phyloP scores from a whole-genome alignment of 805 yeast genomes.

The Tetrapisispora pingtungensis region DNA sequence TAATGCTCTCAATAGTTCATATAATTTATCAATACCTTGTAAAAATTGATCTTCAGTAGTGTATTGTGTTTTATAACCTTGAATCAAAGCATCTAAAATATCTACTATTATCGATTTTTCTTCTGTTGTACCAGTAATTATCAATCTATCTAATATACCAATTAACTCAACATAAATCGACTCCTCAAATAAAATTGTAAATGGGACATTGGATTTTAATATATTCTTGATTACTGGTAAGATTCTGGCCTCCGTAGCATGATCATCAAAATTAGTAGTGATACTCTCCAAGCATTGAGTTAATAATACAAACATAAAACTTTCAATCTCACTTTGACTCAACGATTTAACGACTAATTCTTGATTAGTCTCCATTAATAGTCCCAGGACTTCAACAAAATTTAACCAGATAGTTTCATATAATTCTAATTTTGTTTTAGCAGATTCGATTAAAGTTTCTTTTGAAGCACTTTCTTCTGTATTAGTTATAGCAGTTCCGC shows the following conservation, averaged over 20 bases:
- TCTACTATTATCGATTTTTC: conserved; percentile 42
- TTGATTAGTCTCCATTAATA: conserved; percentile 45
- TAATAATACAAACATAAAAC: conserved; percentile 68
- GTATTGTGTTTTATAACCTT: conserved; percentile 28
- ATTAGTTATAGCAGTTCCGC: conserved; percentile 22
- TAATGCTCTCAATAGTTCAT: conserved; percentile 67
- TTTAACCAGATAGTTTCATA: conserved; percentile 57
- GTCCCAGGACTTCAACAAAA: conserved; percentile 64
- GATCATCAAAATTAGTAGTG: conserved; percentile 32
- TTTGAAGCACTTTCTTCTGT: background rate
- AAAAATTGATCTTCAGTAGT: conserved; percentile 34
- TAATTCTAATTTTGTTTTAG: conserved; percentile 23
- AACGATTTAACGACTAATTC: conserved; percentile 38
- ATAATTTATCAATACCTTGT: conserved; percentile 62
- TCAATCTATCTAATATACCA: conserved; percentile 63
- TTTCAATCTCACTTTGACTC: conserved; percentile 42
- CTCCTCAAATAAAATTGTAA: conserved; percentile 52
- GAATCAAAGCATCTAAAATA: conserved; percentile 49
- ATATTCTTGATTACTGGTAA: conserved; percentile 45
- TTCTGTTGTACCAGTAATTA: conserved; percentile 43
- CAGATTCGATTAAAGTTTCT: conserved; percentile 14
- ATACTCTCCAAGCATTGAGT: conserved; percentile 77
- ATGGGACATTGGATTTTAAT: conserved; percentile 45
- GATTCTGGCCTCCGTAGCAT: conserved; percentile 28
- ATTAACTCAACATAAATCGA: conserved; percentile 64